These are phyloP conservation scores for Takakia lepidozioides DNA, from an alignment of 225 moss, liverwort and hornwort genomes.

Conservation along the genomic window DNA sequence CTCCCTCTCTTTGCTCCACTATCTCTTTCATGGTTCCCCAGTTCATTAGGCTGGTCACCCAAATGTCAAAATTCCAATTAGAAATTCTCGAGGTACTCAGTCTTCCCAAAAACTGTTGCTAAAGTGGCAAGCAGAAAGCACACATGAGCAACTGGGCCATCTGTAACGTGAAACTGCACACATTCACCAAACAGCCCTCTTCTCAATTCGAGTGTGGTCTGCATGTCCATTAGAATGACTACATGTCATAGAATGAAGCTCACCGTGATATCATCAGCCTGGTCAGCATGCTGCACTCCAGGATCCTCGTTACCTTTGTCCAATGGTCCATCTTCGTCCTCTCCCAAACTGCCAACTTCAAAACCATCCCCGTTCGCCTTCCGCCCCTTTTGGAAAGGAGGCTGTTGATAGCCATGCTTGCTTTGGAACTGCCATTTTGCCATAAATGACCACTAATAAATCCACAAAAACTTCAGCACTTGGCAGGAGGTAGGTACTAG, in stretches of 20 bases:
- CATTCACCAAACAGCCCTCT: neutral
- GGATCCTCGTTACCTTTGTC: constrained; percentile 51
- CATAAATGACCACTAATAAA: no score
- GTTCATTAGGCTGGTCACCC: constrained; percentile 50
- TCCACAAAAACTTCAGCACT: no score
- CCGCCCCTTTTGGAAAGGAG: constrained; percentile 67
- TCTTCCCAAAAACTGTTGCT: neutral
- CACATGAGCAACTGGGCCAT: neutral
- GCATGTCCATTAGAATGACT: neutral
- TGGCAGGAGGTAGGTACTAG: no score
- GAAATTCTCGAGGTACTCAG: neutral
- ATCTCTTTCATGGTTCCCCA: constrained; percentile 39
- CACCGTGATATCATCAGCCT: constrained; percentile 16
- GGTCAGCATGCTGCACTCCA: constrained; percentile 25
- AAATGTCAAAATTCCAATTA: no score
- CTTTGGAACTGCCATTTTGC: constrained; percentile 89
- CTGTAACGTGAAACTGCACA: neutral
- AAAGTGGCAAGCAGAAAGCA: no score
- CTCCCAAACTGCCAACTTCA: constrained; percentile 49
- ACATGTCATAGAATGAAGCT: neutral
- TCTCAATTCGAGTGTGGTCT: neutral
- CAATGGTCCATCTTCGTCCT: constrained; percentile 39
- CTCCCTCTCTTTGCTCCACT: constrained; percentile 56
- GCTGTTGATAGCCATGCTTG: constrained; percentile 92
- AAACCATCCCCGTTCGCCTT: constrained; percentile 48